A percentile compares a stretch with the other conserved stretches of the same genome.
phyloP scores from a whole-genome alignment of 495 filamentous ascomycete genomes.

The Aspergillus funiculosus region DNA sequence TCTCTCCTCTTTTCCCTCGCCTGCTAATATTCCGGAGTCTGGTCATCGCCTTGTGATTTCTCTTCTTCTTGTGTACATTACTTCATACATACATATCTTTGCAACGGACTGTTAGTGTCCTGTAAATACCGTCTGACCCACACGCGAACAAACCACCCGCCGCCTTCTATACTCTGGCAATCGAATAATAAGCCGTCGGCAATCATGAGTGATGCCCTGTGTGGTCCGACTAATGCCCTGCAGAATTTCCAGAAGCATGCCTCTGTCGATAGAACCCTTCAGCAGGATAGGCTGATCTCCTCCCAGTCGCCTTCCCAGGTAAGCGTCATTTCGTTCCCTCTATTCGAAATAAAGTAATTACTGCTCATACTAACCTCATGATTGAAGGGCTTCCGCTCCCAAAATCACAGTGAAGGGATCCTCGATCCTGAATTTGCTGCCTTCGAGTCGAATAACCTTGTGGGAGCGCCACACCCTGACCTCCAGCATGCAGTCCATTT shows the following conservation, averaged over 20 bases:
- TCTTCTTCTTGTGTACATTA: slow-evolving; percentile 2
- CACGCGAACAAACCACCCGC: too few species aligned
- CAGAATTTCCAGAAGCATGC: slow-evolving; percentile 80
- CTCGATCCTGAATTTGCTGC: slow-evolving; percentile 66
- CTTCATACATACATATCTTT: not conserved
- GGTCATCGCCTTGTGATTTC: not conserved
- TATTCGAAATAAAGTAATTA: not conserved
- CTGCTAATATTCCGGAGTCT: not conserved
- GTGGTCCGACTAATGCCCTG: slow-evolving; percentile 84
- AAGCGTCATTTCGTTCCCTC: slow-evolving; percentile 9
- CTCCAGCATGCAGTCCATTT: slow-evolving; percentile 32
- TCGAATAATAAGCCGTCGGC: slow-evolving; percentile 8
- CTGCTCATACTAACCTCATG: slow-evolving; percentile 21
- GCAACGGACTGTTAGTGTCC: not conserved
- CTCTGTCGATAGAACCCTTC: slow-evolving; percentile 68
- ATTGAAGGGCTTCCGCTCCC: slow-evolving; percentile 58
- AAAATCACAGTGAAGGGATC: slow-evolving; percentile 46
- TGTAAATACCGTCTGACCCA: not conserved
- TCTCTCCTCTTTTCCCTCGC: slow-evolving; percentile 3
- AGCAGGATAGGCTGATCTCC: slow-evolving; percentile 69
- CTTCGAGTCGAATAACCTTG: slow-evolving; percentile 53
- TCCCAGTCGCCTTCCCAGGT: slow-evolving; percentile 54
- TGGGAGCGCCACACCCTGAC: slow-evolving; percentile 26
- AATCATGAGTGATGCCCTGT: slow-evolving; percentile 74
- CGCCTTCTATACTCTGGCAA: not conserved